Conservation (phyloP, 192 early-diverging fungal species). For the Martensiomyces pterosporus region DNA sequence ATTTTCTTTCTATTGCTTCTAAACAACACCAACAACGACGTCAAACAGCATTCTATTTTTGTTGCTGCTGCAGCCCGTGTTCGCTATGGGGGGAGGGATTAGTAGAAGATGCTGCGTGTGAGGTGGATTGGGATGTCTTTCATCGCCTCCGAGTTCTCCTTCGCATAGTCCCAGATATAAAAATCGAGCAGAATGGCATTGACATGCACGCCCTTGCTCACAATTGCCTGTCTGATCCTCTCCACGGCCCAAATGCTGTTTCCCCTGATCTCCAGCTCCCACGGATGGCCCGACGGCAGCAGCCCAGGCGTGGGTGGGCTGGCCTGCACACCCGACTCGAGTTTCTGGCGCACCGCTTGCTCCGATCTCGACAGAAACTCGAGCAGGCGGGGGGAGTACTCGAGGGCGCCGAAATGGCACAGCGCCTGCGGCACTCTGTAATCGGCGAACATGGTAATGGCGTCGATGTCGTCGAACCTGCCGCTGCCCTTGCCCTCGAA, state of each 20-base stretch:
- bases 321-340: neutral
- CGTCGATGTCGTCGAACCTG: conserved; percentile 67
- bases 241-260: conserved; percentile 81
- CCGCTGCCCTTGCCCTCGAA: conserved; percentile 67
- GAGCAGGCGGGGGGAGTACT: conserved; percentile 60
- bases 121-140: conserved; percentile 58
- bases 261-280: conserved; percentile 78
- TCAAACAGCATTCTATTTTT: too few relatives aligned
- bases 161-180: conserved; percentile 84
- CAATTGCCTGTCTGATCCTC: conserved; percentile 27
- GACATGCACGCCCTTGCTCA: conserved; percentile 21
- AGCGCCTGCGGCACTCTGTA: conserved; percentile 76
- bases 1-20: neutral
- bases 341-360: neutral
- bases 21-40: too few relatives aligned
- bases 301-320: conserved; percentile 9
- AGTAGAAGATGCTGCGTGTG: conserved; percentile 63
- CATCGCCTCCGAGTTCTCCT: conserved; percentile 58
- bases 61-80: neutral
- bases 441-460: conserved; percentile 89
- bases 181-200: conserved; percentile 85
- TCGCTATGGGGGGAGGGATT: neutral
- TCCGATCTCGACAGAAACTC: conserved; percentile 39
- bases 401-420: conserved; percentile 63
- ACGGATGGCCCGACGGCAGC: conserved; percentile 56